Percentiles rank a stretch among this genome's conserved stretches.
Evolutionary conservation across 768 basidiomycete genomes (phyloP).

Genomic region (Podaxis rugospora): DNA sequence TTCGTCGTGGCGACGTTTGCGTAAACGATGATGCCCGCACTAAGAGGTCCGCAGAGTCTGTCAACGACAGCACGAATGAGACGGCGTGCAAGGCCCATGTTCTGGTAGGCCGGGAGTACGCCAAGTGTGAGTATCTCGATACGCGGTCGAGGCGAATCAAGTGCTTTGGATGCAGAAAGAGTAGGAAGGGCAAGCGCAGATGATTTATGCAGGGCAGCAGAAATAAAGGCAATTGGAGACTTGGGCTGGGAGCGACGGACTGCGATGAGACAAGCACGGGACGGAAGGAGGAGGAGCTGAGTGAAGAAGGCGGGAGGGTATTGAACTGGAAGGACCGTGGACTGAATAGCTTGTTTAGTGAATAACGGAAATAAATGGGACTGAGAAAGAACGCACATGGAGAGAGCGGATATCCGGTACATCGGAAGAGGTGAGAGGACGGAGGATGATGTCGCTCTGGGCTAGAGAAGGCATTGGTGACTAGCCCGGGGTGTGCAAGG

Average conservation of each 20-base stretch:
- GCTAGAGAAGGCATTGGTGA: conserved; percentile 11
- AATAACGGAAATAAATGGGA: neutral
- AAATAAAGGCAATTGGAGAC: conserved; percentile 38
- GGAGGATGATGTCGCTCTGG: conserved; percentile 24
- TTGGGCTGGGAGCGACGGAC: conserved; percentile 22
- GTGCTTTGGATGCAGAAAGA: conserved; percentile 15
- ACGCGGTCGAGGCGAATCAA: conserved; percentile 20
- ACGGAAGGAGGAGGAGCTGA: conserved; percentile 39
- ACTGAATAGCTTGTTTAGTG: conserved; percentile 17
- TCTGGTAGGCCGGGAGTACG: conserved; percentile 40
- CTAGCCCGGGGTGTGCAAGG: neutral
- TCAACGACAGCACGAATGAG: conserved; percentile 30
- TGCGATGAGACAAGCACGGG: conserved; percentile 38
- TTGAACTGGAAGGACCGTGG: conserved; percentile 31
- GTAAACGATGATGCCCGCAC: conserved; percentile 27
- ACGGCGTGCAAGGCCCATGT: conserved; percentile 37
- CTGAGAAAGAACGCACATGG: conserved; percentile 32
- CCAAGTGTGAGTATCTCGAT: conserved; percentile 51
- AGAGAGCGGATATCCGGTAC: conserved; percentile 31
- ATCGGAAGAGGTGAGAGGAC: conserved; percentile 30
- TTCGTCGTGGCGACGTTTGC: conserved; percentile 45
- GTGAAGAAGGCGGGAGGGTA: conserved; percentile 43
- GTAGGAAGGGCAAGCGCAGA: conserved; percentile 7
- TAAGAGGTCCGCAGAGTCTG: conserved; percentile 24
- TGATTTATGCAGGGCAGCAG: conserved; percentile 27